These are phyloP conservation scores for Ammopiptanthus mongolicus DNA, from an alignment of 306 rosid species.

Conservation along the genomic window DNA sequence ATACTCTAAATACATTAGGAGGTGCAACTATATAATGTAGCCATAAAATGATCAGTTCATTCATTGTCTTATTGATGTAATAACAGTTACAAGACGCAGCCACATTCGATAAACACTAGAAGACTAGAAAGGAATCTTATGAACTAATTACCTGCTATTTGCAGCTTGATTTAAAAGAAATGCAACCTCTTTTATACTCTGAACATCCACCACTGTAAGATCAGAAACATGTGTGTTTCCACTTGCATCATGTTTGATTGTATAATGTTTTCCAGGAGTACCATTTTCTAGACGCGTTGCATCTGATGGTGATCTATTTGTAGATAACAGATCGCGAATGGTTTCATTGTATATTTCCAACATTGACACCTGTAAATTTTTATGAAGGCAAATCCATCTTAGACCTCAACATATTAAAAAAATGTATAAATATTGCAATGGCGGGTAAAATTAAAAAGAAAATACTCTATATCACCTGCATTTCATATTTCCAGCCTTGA, in stretches of 20 bases:
- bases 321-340: constrained; percentile 72
- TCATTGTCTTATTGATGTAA: not conserved
- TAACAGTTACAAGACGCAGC: not conserved
- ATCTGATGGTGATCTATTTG: constrained; percentile 52
- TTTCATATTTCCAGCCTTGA: constrained; percentile 97
- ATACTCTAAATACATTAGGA: not conserved
- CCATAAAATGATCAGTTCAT: not conserved
- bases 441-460: not conserved
- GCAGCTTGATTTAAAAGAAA: constrained; percentile 84
- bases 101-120: not conserved
- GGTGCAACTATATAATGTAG: not conserved
- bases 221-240: constrained; percentile 85
- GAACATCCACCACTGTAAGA: constrained; percentile 88
- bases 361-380: constrained; percentile 71
- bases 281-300: constrained; percentile 55
- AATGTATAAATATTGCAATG: not conserved
- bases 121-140: constrained; percentile 9
- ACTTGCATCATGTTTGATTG: constrained; percentile 80
- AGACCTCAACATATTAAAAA: constrained; percentile 1
- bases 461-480: constrained; percentile 69
- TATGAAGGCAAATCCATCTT: constrained; percentile 5
- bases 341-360: constrained; percentile 96
- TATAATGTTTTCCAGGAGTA: constrained; percentile 69
- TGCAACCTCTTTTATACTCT: constrained; percentile 81
- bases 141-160: constrained; percentile 68